A percentile compares a stretch with the other conserved stretches of the same genome.
Conservation (phyloP, 2,329 filamentous ascomycete genomes). For the Ophiocordyceps camponoti-floridani region DNA sequence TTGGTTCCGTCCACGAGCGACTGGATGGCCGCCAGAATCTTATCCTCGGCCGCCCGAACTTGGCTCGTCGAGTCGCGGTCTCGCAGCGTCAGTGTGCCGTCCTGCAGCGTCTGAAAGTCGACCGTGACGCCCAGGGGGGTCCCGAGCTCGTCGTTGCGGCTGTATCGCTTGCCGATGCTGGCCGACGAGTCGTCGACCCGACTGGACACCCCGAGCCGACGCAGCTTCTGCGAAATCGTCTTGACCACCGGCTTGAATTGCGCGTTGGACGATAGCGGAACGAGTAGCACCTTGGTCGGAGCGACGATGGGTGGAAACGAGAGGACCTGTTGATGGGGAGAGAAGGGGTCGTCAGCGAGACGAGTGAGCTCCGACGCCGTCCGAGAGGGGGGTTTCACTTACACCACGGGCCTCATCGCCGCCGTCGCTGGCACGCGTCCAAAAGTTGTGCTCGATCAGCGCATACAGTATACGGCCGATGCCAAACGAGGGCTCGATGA, state of each 20-base stretch:
- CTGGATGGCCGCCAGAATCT: slow-evolving; percentile 59
- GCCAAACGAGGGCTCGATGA: slow-evolving; percentile 94
- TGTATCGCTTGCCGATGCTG: slow-evolving; percentile 87
- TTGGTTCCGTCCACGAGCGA: slow-evolving; percentile 30
- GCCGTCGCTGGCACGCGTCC: slow-evolving; percentile 51
- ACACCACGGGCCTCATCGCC: slow-evolving; percentile 66
- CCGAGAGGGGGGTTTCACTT: slow-evolving; percentile 23
- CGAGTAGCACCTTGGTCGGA: slow-evolving; percentile 89
- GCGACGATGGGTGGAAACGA: slow-evolving; percentile 48
- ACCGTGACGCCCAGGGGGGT: slow-evolving; percentile 88
- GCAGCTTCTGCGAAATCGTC: slow-evolving; percentile 57
- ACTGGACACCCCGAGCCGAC: slow-evolving; percentile 60
- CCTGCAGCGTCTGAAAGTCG: slow-evolving; percentile 87
- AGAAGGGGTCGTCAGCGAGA: background rate
- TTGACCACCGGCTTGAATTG: slow-evolving; percentile 65
- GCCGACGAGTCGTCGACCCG: slow-evolving; percentile 81
- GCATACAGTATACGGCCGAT: slow-evolving; percentile 90
- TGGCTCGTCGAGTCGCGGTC: slow-evolving; percentile 85
- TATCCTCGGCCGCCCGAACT: slow-evolving; percentile 66
- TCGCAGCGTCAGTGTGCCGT: slow-evolving; percentile 69
- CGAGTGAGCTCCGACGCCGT: too few relatives aligned
- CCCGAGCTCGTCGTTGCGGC: slow-evolving; percentile 87
- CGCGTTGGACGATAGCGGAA: slow-evolving; percentile 67
- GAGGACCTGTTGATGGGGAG: slow-evolving; percentile 21
- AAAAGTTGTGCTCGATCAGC: slow-evolving; percentile 88